Evolutionary conservation across 176 grass and related monocot species (phyloP), one percentile per base, ranked within the genome.

Genomic region (Musa acuminata): DNA sequence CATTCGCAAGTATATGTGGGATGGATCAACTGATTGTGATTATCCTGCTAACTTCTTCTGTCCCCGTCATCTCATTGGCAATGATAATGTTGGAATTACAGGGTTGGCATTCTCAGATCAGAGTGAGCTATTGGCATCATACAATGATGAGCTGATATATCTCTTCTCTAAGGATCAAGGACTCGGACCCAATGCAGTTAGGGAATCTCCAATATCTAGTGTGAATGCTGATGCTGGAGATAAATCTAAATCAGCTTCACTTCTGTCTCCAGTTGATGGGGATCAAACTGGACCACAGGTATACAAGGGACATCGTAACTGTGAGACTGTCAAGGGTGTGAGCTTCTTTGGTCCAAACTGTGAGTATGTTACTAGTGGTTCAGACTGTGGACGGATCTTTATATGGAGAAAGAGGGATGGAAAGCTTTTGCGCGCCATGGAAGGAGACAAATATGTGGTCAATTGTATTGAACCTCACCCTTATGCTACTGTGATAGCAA

Each of bases 401-500:
- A 90, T 97, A 83, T 97, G 87, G 93, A 90, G 87, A 77, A 92
- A 88, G 82, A 88, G 79, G 86, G 90, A 90, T 51, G 85, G 87
- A 54, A 88, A 77, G 49, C 81, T 97, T 71, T 71, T 97, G 65
- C 67, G 57, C 25, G 90, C 83, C 52, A 88, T 92, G 85, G 90
- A 90, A 24, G 93, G 90, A 66, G 93, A 97, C 81, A 87, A 79
- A 21, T 87, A 85, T 49, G 83, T 88, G 35, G 90, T 97, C 14
- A 97, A 93, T 80, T 97, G 87, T 64, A 90, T 97, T 51, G 93
- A 93, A 81, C 75, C 89, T 54, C 93, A 97, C 72, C 93, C 90
- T 49, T 67, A 80, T 82, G 25, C 51, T 59, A 85, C 89, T 66
- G 71, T 83, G 49, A 76, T 97, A 72, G 93, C 89, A 64, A 97